These are phyloP conservation scores for Penicillium paneum DNA, from an alignment of 2,329 filamentous ascomycete species.

Conservation along the genomic window DNA sequence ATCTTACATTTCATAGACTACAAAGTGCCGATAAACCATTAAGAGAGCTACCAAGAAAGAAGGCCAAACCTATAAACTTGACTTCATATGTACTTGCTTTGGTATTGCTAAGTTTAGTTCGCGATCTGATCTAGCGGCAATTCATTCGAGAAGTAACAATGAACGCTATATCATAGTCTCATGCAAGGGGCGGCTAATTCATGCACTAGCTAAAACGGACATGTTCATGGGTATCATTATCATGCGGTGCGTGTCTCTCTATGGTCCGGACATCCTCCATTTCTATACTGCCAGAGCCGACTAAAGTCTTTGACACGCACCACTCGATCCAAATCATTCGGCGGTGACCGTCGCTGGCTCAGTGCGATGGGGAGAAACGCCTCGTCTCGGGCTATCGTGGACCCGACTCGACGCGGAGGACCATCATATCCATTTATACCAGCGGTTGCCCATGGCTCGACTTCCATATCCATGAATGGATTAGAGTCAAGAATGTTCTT, in stretches of 20 bases:
- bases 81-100: background rate
- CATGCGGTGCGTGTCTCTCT: background rate
- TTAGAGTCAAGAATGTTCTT: slow-evolving; percentile 29
- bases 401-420: background rate
- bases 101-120: background rate
- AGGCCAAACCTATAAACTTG: background rate
- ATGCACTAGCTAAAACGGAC: background rate
- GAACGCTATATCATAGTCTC: background rate
- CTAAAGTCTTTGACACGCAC: slow-evolving; percentile 37
- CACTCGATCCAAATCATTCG: background rate
- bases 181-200: background rate
- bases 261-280: slow-evolving; percentile 27
- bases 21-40: background rate
- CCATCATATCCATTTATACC: slow-evolving; percentile 1
- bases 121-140: background rate
- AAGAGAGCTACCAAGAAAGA: background rate
- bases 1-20: background rate
- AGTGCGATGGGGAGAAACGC: slow-evolving; percentile 10
- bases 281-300: slow-evolving; percentile 42
- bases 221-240: background rate
- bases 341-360: background rate
- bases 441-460: slow-evolving; percentile 15
- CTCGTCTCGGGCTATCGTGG: slow-evolving; percentile 10
- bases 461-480: slow-evolving; percentile 35
- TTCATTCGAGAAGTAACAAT: background rate